Evolutionary conservation across 2,329 filamentous ascomycete genomes (phyloP).

Genomic region (Aspergillus fijiensis): DNA sequence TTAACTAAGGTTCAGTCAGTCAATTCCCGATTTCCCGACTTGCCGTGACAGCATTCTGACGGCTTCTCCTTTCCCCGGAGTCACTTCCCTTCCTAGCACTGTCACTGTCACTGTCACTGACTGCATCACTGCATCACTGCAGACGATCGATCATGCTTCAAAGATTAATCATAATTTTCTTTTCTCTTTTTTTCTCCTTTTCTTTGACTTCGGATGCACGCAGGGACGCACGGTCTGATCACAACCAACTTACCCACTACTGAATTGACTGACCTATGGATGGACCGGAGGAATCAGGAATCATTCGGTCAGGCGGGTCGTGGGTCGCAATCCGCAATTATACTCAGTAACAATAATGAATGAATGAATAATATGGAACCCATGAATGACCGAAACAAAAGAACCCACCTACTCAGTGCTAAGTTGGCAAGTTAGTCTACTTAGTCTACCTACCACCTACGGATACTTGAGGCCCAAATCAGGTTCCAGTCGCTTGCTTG

Average conservation of each 20-base stretch:
- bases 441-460: neutral
- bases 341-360: neutral
- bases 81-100: too few relatives aligned
- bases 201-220: neutral
- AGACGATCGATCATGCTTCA: too few relatives aligned
- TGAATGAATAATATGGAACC: neutral
- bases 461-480: constrained; percentile 14
- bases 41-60: neutral
- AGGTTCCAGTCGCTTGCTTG: constrained; percentile 1
- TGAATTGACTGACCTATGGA: neutral
- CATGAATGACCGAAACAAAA: too few relatives aligned
- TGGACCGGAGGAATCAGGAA: constrained; percentile 12
- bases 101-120: too few relatives aligned
- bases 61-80: neutral
- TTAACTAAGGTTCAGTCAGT: neutral
- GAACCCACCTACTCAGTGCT: too few relatives aligned
- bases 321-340: constrained; percentile 11
- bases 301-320: constrained; percentile 22
- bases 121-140: too few relatives aligned
- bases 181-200: neutral
- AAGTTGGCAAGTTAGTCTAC: too few relatives aligned
- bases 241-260: too few relatives aligned
- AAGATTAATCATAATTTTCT: too few relatives aligned
- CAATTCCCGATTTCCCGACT: neutral
- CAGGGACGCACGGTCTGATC: too few relatives aligned